Evolutionary conservation across 2,329 filamentous ascomycete genomes (phyloP).

Genomic region (Aspergillus sojae): DNA sequence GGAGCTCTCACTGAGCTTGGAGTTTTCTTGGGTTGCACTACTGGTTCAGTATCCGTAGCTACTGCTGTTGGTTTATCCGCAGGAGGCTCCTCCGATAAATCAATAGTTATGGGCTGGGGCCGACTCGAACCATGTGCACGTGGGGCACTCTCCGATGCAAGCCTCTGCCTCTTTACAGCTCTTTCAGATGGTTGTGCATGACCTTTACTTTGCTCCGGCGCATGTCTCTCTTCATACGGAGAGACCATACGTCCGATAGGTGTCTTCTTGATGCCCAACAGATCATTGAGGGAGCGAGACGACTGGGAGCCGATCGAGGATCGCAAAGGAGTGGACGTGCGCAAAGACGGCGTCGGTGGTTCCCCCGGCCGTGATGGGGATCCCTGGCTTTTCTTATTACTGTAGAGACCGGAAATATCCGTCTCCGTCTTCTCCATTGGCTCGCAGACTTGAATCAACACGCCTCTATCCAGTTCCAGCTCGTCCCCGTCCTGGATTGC

Average conservation of each 20-base stretch:
- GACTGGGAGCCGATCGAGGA: conserved; percentile 43
- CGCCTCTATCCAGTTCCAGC: conserved; percentile 72
- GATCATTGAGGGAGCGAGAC: conserved; percentile 61
- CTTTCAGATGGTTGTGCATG: conserved; percentile 22
- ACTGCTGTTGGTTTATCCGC: not conserved
- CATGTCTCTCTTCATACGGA: conserved; percentile 59
- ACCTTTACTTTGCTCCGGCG: conserved; percentile 13
- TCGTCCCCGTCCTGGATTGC: conserved; percentile 82
- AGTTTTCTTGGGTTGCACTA: not conserved
- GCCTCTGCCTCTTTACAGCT: conserved; percentile 38
- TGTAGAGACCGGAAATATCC: conserved; percentile 74
- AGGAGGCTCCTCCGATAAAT: conserved; percentile 23
- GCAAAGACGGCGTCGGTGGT: conserved; percentile 47
- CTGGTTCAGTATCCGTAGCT: not conserved
- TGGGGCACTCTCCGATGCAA: conserved; percentile 18
- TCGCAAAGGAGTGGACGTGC: conserved; percentile 36
- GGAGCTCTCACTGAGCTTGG: not conserved
- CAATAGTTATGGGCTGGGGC: conserved; percentile 22
- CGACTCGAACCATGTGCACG: conserved; percentile 9
- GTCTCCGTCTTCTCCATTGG: conserved; percentile 72
- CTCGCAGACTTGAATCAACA: conserved; percentile 80
- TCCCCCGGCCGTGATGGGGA: conserved; percentile 30
- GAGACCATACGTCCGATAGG: conserved; percentile 67
- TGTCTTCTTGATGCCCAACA: conserved; percentile 67
- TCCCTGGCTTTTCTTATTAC: conserved; percentile 60